A percentile compares a stretch with the other conserved stretches of the same genome.
Conservation (phyloP, 257 asterid genomes). For the Solanum ossicruentum region DNA sequence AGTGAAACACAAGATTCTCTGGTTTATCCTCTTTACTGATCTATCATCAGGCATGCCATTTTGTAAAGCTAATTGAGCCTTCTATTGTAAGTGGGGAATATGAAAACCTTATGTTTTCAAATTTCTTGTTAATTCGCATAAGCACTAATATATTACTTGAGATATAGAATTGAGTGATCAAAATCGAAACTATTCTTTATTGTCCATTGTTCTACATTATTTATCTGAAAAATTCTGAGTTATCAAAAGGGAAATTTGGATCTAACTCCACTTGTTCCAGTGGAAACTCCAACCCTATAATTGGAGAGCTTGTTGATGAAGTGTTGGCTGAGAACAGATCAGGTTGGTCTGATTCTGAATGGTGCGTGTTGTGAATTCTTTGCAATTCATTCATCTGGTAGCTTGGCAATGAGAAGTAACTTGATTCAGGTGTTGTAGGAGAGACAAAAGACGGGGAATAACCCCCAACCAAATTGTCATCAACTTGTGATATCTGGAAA, state of each 20-base stretch:
- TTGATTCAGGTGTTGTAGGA: constrained; percentile 31
- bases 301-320: constrained; percentile 64
- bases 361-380: constrained; percentile 7
- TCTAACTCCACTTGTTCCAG: constrained; percentile 30
- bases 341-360: constrained; percentile 28
- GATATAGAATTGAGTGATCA: neutral
- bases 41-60: neutral
- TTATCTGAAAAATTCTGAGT: constrained; percentile 33
- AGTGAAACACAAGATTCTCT: neutral
- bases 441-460: constrained; percentile 36
- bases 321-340: constrained; percentile 52
- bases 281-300: constrained; percentile 49
- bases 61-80: neutral
- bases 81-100: neutral
- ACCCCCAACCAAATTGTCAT: constrained; percentile 27
- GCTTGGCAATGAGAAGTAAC: constrained; percentile 17
- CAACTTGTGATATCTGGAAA: constrained; percentile 28
- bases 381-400: constrained; percentile 13
- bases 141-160: neutral
- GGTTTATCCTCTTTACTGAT: neutral
- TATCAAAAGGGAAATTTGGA: constrained; percentile 42
- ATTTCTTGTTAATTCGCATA: neutral
- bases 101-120: neutral
- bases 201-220: neutral
- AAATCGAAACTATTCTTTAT: neutral